Evolutionary conservation across 148 eudicot genomes (phyloP), one percentile per base, ranked within the genome.

Genomic region (Nepenthes gracilis): DNA sequence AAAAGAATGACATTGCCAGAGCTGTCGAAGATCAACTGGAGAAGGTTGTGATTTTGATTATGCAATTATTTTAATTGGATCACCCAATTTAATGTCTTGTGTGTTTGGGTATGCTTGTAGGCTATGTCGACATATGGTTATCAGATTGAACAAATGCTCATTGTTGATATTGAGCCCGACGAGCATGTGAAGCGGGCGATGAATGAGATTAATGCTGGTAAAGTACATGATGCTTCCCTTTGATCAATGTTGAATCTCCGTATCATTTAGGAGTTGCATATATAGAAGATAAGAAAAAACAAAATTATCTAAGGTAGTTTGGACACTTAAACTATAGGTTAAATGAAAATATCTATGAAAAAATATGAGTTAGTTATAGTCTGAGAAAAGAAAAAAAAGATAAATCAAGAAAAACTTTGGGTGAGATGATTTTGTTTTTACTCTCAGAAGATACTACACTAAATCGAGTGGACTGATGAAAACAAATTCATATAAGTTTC

Each of bases 161-260:
- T 87, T 61, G 79, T 82, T 50, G 90, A 87, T 63, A 84, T 84
- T 32, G 90, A 78, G 55, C 90, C 90, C 37, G 95, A 87, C 74
- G 87, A 70, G 61, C 78, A 74, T 66, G 95, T 87, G 10, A 87
- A 84, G 76, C 70, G 74, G 57, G 95, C 95, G 33, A 87, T 87
- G 95, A 87, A 87, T 61, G 90, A 87, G 72, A 87, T 87, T 69
- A 84, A 87, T 77, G 90, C 94, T 33, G 93, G 93, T 86, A 76
- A 58, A 53, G 36, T 47, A 36, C 48, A 66, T 58, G 32, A 40
- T 32, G 33, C 5, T 5, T 23, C 36, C 36, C 37, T 59, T 1
- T 64, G 50, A 14, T 23, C 23, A 23, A 23, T 23, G 23, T 23
- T 23, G 23, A 23, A 23, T 23, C 23, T 23, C 23, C 23, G 23